Conservation (phyloP, 352 stramenopile genomes). For the Phytophthora cajani region DNA sequence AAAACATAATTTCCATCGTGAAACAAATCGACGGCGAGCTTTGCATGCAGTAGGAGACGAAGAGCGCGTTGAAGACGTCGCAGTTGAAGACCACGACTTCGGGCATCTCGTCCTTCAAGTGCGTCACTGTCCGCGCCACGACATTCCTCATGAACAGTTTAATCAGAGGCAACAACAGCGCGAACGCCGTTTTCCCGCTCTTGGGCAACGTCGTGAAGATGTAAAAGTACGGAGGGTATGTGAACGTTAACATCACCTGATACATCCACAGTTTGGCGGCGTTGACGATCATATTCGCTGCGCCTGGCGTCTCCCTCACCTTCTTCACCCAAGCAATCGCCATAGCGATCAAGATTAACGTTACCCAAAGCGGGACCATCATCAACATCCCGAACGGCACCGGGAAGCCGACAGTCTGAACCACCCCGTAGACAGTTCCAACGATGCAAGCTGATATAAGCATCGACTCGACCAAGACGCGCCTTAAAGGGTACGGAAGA, state of each 20-base stretch:
- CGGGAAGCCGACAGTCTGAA: no score
- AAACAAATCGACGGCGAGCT: slow-evolving; percentile 18
- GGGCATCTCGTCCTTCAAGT: slow-evolving; percentile 21
- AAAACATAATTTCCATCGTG: slow-evolving; percentile 13
- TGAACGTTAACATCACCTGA: slow-evolving; percentile 7
- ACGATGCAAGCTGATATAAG: no score
- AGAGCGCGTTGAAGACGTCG: slow-evolving; percentile 27
- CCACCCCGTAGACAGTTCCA: no score
- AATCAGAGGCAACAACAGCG: no score
- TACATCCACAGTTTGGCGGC: no score
- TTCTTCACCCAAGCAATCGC: no score
- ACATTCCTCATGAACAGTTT: slow-evolving; percentile 2
- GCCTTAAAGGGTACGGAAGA: neutral
- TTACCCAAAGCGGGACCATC: no score
- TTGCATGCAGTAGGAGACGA: slow-evolving; percentile 27
- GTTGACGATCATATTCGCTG: no score
- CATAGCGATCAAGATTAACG: no score
- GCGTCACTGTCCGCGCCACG: slow-evolving; percentile 1
- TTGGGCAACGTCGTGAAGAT: slow-evolving; percentile 17
- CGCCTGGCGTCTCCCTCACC: no score
- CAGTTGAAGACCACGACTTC: slow-evolving; percentile 3
- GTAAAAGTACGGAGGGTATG: slow-evolving; percentile 33
- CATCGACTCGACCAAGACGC: neutral
- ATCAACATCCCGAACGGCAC: no score
- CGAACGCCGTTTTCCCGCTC: no score